Base-by-base conservation (phyloP, 2,329 filamentous ascomycete genomes). In the Ceratocystis destructans region DNA sequence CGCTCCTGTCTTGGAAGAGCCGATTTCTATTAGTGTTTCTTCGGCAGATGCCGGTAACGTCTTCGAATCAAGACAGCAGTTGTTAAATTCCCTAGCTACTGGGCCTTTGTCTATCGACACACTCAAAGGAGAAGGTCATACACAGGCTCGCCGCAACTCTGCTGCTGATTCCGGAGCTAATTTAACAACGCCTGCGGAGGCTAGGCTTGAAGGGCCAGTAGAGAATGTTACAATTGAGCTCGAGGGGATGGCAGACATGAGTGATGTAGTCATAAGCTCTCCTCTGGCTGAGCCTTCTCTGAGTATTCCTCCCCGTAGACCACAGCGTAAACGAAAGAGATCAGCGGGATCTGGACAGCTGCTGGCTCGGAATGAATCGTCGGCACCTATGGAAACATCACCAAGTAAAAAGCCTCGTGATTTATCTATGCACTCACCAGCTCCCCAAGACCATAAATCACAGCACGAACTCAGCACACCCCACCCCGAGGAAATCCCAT, bases 201-300 rank as follows among this genome's bases (percentile, higher is more conserved):
- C 15, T 5, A 8, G 10, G n/a, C 53, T 57, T 15, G 53, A 12
- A 57, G 15, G 17, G 10, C 28, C 25, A 31, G 33, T 59, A 59
- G 15, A 25, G 5, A 28, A 59, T 20, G 17, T 59, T 8, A 59
- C 28, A 31, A 37, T 37, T 2, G 55, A n/a, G n/a, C 28, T 37
- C 3, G 55, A 59, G 7, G 33, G 55, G 5, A n/a, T n/a, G 17
- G n/a, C 46, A 5, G 59, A 53, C 4, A 48, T n/a, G n/a, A 61
- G 37, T 6, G 64, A 66, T 55, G 33, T 65, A 2, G 64, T 66
- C 4, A 59, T 68, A 45, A 68, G 66, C 17, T 68, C 64, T n/a
- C 66, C 66, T 5, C 37, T 68, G 15, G 66, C 64, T 6, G 66
- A 68, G 22, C 64, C 64, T 41, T 61, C 66, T 12, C 53, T 50